These are phyloP conservation scores for Tetrahymena malaccensis DNA, from an alignment of 73 alveolate species.

Conservation along the genomic window DNA sequence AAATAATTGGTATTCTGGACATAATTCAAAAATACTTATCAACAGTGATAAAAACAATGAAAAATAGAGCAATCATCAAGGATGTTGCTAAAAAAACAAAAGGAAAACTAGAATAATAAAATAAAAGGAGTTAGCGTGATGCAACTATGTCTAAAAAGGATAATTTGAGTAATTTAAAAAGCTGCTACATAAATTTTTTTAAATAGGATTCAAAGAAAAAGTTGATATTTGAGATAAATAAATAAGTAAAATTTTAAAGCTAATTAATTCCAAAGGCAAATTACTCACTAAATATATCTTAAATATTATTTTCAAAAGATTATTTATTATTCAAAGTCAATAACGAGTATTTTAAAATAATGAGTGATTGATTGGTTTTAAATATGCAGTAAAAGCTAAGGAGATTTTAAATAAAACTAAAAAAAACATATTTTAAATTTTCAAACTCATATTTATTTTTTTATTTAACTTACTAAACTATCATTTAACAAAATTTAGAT, in stretches of 20 bases:
- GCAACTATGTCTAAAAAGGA: neutral
- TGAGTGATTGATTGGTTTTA: neutral
- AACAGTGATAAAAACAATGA: neutral
- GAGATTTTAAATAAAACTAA: neutral
- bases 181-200: neutral
- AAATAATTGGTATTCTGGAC: neutral
- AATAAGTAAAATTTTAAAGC: neutral
- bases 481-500: conserved; percentile 32
- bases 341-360: neutral
- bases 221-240: neutral
- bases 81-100: no score
- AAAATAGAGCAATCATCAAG: neutral
- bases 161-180: neutral
- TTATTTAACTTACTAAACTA: neutral
- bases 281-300: neutral
- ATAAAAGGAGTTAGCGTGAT: neutral
- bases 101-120: neutral
- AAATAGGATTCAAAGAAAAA: neutral
- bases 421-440: neutral
- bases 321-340: neutral
- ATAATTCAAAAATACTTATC: no score
- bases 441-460: neutral
- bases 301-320: no score
- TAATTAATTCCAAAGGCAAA: neutral
- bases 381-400: neutral